phyloP scores from a whole-genome alignment of 148 eudicot genomes.

The Pharnaceum exiguum region DNA sequence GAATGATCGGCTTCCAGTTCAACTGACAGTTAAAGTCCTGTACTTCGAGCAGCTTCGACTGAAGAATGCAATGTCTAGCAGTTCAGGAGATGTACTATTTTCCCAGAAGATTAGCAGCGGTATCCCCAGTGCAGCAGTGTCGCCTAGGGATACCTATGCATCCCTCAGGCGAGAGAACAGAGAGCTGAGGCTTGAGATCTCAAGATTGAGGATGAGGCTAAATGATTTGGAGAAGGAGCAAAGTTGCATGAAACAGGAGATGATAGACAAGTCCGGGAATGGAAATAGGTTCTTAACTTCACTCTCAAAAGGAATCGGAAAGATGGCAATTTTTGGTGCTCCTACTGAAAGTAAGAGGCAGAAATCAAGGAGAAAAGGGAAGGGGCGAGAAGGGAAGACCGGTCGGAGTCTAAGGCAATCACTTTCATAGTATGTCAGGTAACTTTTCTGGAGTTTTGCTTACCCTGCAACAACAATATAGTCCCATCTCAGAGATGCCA shows the following conservation, averaged over 20 bases:
- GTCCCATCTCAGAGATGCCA: too few species aligned
- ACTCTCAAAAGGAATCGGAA: slow-evolving; percentile 49
- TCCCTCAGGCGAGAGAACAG: slow-evolving; percentile 71
- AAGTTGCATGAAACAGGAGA: slow-evolving; percentile 65
- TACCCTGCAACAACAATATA: too few species aligned
- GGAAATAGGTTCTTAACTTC: slow-evolving; percentile 51
- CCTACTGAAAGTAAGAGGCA: slow-evolving; percentile 36
- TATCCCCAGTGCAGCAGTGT: slow-evolving; percentile 61
- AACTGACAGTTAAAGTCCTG: slow-evolving; percentile 59
- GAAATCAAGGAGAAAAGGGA: slow-evolving; percentile 35
- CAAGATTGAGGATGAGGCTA: slow-evolving; percentile 73
- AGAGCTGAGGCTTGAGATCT: slow-evolving; percentile 69
- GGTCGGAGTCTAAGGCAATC: slow-evolving; percentile 50
- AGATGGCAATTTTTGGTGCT: slow-evolving; percentile 40
- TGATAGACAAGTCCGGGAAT: slow-evolving; percentile 46
- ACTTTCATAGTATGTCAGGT: slow-evolving; percentile 28
- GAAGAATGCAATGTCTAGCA: slow-evolving; percentile 41
- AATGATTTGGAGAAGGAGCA: slow-evolving; percentile 78
- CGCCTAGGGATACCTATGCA: slow-evolving; percentile 72
- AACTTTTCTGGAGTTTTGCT: too few species aligned
- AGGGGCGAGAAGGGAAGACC: slow-evolving; percentile 24
- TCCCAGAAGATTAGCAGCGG: slow-evolving; percentile 63
- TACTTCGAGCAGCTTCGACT: slow-evolving; percentile 61
- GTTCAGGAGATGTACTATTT: slow-evolving; percentile 43
- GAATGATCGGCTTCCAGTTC: slow-evolving; percentile 66